Evolutionary conservation across 441 rosid species (phyloP).

Genomic region (Macaranga tanarius): DNA sequence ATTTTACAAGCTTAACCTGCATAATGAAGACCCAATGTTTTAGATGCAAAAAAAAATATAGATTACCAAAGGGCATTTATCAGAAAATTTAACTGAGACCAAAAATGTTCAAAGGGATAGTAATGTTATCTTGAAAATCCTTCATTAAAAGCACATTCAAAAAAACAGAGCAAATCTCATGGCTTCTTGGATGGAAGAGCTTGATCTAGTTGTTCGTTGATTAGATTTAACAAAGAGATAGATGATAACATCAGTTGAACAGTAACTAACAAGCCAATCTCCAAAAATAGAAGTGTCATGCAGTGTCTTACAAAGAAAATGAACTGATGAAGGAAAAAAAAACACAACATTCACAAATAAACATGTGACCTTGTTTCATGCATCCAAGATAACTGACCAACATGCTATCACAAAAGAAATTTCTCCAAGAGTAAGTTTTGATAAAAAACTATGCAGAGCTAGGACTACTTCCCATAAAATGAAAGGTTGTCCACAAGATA

Average conservation of each 20-base stretch:
- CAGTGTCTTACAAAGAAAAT: background rate
- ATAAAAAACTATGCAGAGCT: background rate
- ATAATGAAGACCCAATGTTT: background rate
- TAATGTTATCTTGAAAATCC: no score
- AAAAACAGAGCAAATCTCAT: no score
- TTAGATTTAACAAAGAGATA: background rate
- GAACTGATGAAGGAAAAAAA: no score
- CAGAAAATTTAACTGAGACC: background rate
- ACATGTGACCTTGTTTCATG: background rate
- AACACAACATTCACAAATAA: background rate
- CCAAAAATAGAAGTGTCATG: background rate
- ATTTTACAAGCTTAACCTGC: conserved; percentile 95
- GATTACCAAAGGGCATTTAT: background rate
- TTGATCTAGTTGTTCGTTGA: background rate
- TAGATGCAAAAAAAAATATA: background rate
- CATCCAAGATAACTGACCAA: background rate
- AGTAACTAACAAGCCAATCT: background rate
- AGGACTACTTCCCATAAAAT: background rate
- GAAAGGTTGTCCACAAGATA: background rate
- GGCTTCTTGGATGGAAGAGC: background rate
- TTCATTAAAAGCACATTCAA: no score
- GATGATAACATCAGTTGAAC: background rate
- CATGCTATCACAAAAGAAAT: background rate
- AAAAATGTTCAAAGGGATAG: no score
- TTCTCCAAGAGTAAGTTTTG: background rate